Evolutionary conservation across 306 rosid genomes (phyloP).

Genomic region (Luffa aegyptiaca): DNA sequence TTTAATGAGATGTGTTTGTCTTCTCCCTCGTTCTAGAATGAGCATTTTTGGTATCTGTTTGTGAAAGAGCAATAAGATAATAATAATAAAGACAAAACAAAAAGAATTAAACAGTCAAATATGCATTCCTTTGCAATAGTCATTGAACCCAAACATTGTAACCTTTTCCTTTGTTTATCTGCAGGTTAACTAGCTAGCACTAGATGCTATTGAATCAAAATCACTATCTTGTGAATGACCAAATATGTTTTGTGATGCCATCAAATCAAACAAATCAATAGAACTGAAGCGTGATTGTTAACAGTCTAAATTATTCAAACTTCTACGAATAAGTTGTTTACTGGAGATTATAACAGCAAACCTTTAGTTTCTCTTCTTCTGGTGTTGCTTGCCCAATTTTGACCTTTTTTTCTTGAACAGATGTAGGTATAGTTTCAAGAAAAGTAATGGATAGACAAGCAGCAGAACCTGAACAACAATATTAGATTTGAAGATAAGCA

Average conservation of each 20-base stretch:
- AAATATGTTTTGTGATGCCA: neutral
- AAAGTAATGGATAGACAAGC: conserved; percentile 55
- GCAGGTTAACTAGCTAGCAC: neutral
- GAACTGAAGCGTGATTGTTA: neutral
- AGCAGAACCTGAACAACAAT: conserved; percentile 54
- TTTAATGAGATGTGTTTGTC: too few species aligned
- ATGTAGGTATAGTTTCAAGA: conserved; percentile 77
- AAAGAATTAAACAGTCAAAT: neutral
- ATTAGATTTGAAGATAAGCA: neutral
- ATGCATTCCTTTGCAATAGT: neutral
- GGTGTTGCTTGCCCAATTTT: conserved; percentile 43
- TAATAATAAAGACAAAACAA: neutral
- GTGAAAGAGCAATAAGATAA: neutral
- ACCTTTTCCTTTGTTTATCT: neutral
- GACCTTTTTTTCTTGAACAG: conserved; percentile 72
- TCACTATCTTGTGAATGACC: neutral
- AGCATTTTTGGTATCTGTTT: neutral
- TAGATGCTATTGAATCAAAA: neutral
- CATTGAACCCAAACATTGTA: neutral
- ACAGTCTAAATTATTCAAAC: neutral
- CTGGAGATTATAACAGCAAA: neutral
- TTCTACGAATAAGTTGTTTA: neutral
- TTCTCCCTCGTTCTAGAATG: neutral
- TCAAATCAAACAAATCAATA: neutral
- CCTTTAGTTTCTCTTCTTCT: conserved; percentile 40